phyloP scores from a whole-genome alignment of 1,139 yeast species.

The Trichomonascaceae sp. region DNA sequence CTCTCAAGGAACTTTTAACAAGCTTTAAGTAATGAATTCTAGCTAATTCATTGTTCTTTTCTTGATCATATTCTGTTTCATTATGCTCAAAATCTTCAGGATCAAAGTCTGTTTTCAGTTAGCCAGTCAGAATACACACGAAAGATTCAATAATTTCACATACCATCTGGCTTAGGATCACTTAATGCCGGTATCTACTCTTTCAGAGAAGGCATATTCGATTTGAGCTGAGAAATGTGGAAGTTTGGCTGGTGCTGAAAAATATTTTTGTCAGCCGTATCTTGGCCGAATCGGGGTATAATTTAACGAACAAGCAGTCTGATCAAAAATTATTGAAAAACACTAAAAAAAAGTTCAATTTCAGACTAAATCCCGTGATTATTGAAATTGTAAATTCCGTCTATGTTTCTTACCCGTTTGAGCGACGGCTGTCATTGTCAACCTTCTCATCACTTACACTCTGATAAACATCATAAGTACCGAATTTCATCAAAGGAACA shows the following conservation, averaged over 20 bases:
- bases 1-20: slow-evolving; percentile 62
- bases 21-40: slow-evolving; percentile 67
- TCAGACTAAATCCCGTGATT: not conserved
- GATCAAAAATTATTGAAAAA: not conserved
- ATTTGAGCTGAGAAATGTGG: not conserved
- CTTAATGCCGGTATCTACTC: slow-evolving; percentile 63
- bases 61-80: slow-evolving; percentile 28
- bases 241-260: not conserved
- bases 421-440: too few species aligned
- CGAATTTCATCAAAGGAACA: slow-evolving; percentile 18
- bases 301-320: not conserved
- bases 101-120: slow-evolving; percentile 53
- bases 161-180: slow-evolving; percentile 43
- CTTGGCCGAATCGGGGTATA: not conserved
- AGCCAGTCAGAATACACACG: not conserved
- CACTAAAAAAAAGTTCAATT: not conserved
- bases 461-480: slow-evolving; percentile 12
- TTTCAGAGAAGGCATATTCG: slow-evolving; percentile 43
- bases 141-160: slow-evolving; percentile 4
- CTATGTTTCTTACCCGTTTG: not conserved
- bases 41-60: slow-evolving; percentile 40
- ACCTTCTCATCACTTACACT: not conserved
- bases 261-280: not conserved
- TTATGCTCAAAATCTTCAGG: slow-evolving; percentile 59
- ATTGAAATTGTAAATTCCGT: not conserved